phyloP scores from a whole-genome alignment of 2,329 filamentous ascomycete species.

The Xylariaceae sp. region DNA sequence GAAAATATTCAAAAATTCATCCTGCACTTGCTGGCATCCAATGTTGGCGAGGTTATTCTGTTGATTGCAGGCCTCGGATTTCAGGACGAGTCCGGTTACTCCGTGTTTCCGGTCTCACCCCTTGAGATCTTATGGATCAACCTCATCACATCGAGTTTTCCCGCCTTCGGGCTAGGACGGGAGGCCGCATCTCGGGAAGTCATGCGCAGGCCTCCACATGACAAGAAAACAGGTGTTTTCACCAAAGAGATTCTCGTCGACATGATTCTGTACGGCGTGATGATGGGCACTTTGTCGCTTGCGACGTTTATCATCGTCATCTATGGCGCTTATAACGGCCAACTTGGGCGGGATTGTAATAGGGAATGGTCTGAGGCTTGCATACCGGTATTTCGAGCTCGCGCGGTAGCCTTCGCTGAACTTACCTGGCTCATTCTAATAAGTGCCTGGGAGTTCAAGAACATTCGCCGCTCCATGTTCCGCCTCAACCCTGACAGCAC shows the following conservation, averaged over 20 bases:
- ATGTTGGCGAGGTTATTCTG: constrained; percentile 77
- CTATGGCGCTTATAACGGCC: constrained; percentile 50
- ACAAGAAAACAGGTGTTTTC: constrained; percentile 64
- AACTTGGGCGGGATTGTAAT: constrained; percentile 61
- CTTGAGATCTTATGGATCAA: constrained; percentile 92
- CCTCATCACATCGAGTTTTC: constrained; percentile 83
- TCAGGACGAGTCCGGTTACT: constrained; percentile 64
- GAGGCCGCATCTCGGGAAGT: constrained; percentile 71
- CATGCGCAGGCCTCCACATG: constrained; percentile 73
- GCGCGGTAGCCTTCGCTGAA: constrained; percentile 67
- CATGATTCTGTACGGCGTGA: constrained; percentile 72
- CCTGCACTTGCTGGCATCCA: constrained; percentile 71
- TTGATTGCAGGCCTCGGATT: constrained; percentile 78
- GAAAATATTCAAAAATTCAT: constrained; percentile 89
- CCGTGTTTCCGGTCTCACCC: constrained; percentile 80
- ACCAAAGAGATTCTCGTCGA: constrained; percentile 72
- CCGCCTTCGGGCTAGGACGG: constrained; percentile 81
- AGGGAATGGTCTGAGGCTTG: constrained; percentile 51
- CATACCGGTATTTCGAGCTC: constrained; percentile 59
- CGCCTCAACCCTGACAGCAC: constrained; percentile 52
- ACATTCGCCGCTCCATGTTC: constrained; percentile 67
- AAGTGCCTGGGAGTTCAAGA: constrained; percentile 73
- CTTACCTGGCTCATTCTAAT: constrained; percentile 70
- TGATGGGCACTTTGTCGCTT: constrained; percentile 67
- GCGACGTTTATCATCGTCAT: constrained; percentile 61